A percentile compares a stretch with the other conserved stretches of the same genome.
Evolutionary conservation across 2,329 filamentous ascomycete genomes (phyloP).

Genomic region (Cercospora zeae-maydis): DNA sequence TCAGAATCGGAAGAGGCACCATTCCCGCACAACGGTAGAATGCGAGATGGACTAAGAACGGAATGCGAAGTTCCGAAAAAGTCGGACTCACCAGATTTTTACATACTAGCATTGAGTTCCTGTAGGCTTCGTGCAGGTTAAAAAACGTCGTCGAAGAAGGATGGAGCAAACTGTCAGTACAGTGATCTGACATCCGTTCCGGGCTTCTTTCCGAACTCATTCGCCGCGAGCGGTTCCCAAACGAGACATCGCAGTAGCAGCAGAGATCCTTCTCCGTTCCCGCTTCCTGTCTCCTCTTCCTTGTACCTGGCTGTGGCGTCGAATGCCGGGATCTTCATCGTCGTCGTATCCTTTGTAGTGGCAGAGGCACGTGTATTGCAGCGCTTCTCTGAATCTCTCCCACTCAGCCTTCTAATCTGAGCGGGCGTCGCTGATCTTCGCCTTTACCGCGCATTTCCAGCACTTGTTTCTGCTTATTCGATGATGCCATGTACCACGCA

Average conservation of each 20-base stretch:
- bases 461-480: slow-evolving; percentile 29
- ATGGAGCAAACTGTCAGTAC: neutral
- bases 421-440: neutral
- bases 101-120: neutral
- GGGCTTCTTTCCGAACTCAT: neutral
- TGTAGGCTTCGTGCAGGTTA: neutral
- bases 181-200: neutral
- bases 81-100: neutral
- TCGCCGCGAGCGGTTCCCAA: neutral
- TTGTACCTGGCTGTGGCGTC: slow-evolving; percentile 10
- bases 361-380: slow-evolving; percentile 32
- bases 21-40: too few species aligned
- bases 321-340: slow-evolving; percentile 23
- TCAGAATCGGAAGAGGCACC: neutral
- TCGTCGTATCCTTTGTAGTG: slow-evolving; percentile 27
- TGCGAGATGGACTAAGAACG: too few species aligned
- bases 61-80: too few species aligned
- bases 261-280: neutral
- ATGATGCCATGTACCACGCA: slow-evolving; percentile 29
- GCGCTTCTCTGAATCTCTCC: slow-evolving; percentile 12
- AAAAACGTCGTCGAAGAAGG: neutral
- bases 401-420: slow-evolving; percentile 12
- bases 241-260: neutral
- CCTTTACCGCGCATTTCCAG: slow-evolving; percentile 28
- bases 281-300: neutral